These are phyloP conservation scores for Candida hispaniensis DNA, from an alignment of 805 yeast genomes.

Conservation along the genomic window DNA sequence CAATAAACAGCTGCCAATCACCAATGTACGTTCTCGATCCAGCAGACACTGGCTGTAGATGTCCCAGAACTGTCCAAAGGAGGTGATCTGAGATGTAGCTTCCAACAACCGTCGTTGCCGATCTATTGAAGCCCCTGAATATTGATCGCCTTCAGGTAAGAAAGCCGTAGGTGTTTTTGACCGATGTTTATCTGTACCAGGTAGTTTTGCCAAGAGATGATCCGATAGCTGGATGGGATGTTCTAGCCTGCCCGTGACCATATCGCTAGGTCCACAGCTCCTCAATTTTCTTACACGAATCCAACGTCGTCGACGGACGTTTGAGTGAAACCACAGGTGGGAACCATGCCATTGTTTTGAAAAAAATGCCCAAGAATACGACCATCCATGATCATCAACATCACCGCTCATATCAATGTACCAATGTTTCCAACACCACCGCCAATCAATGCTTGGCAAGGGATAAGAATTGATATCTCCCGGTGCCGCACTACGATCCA, in stretches of 20 bases:
- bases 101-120: slow-evolving; percentile 8
- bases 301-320: slow-evolving; percentile 63
- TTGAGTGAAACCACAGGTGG: slow-evolving; percentile 44
- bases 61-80: slow-evolving; percentile 13
- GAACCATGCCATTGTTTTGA: slow-evolving; percentile 50
- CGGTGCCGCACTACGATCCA: slow-evolving; percentile 15
- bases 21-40: slow-evolving; percentile 9
- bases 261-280: slow-evolving; percentile 3
- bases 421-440: slow-evolving; percentile 64
- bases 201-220: slow-evolving; percentile 2
- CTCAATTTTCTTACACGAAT: slow-evolving; percentile 29
- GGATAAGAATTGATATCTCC: slow-evolving; percentile 27
- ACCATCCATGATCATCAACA: slow-evolving; percentile 82
- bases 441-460: slow-evolving; percentile 51
- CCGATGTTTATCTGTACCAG: not conserved
- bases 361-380: slow-evolving; percentile 44
- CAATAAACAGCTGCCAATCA: no score
- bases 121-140: slow-evolving; percentile 2
- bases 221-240: slow-evolving; percentile 6
- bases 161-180: not conserved
- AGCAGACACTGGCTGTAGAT: slow-evolving; percentile 11
- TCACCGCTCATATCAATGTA: slow-evolving; percentile 58
- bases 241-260: slow-evolving; percentile 10
- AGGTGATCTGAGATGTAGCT: not conserved
- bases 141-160: not conserved